Evolutionary conservation across 306 rosid species (phyloP).

Genomic region (Inga leiocalycina): DNA sequence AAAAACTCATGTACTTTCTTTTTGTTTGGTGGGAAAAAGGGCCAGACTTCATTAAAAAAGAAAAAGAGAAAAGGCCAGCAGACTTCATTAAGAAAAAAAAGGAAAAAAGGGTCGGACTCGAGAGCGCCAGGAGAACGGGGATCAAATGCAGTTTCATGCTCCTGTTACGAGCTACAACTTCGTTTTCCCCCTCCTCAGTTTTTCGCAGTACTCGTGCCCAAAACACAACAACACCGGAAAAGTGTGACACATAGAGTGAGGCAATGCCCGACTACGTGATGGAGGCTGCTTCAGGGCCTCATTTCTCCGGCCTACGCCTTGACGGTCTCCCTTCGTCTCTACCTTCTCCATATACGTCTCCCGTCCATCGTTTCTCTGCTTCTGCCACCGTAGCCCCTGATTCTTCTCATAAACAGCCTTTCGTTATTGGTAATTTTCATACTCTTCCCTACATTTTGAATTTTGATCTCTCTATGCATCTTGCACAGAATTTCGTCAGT

Average conservation of each 20-base stretch:
- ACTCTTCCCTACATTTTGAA: not conserved
- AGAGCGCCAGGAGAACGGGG: not conserved
- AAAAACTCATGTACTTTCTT: no score
- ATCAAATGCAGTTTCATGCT: not conserved
- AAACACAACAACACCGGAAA: not conserved
- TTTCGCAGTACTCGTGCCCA: not conserved
- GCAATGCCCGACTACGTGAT: conserved; percentile 78
- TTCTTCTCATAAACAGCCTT: conserved; percentile 64
- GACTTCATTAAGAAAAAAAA: not conserved
- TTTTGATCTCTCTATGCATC: not conserved
- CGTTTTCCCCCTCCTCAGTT: no score
- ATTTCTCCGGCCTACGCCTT: conserved; percentile 84
- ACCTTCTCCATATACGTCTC: conserved; percentile 48
- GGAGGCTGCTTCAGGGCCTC: conserved; percentile 92
- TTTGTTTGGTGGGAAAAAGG: no score
- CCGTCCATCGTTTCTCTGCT: conserved; percentile 44
- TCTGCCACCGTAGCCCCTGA: conserved; percentile 41
- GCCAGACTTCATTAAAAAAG: not conserved
- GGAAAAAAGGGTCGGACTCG: not conserved
- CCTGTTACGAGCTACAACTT: not conserved
- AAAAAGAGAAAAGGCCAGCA: no score
- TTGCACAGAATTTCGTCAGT: not conserved
- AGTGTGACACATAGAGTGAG: not conserved
- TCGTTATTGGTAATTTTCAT: conserved; percentile 70
- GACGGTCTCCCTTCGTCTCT: conserved; percentile 60